These are phyloP conservation scores for Neonectria magnoliae DNA, from an alignment of 2,329 filamentous ascomycete species.

Conservation along the genomic window DNA sequence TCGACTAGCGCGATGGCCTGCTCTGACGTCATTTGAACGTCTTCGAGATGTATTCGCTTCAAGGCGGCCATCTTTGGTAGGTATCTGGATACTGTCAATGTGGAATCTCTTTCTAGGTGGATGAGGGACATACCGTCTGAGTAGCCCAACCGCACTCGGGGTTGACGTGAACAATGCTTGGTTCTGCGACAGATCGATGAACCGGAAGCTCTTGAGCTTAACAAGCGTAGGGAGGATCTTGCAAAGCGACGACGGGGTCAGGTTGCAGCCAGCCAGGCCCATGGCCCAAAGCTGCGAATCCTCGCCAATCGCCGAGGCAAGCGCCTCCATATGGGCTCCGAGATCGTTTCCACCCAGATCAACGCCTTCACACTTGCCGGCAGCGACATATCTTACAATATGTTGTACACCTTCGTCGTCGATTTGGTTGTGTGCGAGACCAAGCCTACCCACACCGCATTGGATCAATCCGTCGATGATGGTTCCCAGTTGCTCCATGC, in stretches of 20 bases:
- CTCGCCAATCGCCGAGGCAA: conserved; percentile 63
- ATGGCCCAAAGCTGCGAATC: conserved; percentile 78
- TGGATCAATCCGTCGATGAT: conserved; percentile 86
- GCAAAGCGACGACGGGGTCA: conserved; percentile 77
- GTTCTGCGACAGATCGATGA: conserved; percentile 94
- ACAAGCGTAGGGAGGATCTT: conserved; percentile 79
- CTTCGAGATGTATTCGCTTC: conserved; percentile 86
- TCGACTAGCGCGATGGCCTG: conserved; percentile 93
- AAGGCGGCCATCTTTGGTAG: conserved; percentile 81
- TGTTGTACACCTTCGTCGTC: conserved; percentile 78
- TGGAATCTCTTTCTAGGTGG: not conserved
- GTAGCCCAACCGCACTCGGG: conserved; percentile 76
- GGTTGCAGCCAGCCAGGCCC: conserved; percentile 85
- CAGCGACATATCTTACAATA: conserved; percentile 78
- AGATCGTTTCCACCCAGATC: conserved; percentile 89
- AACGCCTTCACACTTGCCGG: conserved; percentile 83
- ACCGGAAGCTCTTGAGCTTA: conserved; percentile 78
- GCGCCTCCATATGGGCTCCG: conserved; percentile 61
- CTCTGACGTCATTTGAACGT: conserved; percentile 84
- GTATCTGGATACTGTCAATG: conserved; percentile 59
- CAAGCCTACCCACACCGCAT: conserved; percentile 80
- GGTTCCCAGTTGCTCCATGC: conserved; percentile 73
- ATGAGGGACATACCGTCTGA: conserved; percentile 71
- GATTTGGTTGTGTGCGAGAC: conserved; percentile 84
- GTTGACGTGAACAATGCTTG: conserved; percentile 78